Percentiles rank a stretch among this genome's conserved stretches.
Conservation (phyloP, 768 basidiomycete genomes). For the Lactifluus echinatus region DNA sequence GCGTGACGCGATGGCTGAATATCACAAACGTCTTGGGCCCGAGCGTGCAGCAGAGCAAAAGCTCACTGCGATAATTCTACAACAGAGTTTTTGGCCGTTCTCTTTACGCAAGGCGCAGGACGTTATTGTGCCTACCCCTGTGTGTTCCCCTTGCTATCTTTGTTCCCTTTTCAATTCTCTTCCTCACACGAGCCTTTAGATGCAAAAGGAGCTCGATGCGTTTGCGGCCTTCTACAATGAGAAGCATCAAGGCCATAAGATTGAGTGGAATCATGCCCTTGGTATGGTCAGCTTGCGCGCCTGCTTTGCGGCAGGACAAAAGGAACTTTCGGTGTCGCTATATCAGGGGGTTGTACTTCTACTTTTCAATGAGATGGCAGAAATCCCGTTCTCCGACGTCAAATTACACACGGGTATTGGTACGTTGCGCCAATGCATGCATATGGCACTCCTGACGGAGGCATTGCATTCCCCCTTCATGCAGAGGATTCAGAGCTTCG, state of each 20-base stretch:
- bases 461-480: slow-evolving; percentile 23
- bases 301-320: slow-evolving; percentile 55
- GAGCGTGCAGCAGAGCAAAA: slow-evolving; percentile 32
- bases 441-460: not conserved
- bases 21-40: slow-evolving; percentile 34
- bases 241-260: slow-evolving; percentile 65
- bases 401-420: slow-evolving; percentile 61
- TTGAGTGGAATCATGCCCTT: slow-evolving; percentile 83
- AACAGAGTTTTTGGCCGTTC: slow-evolving; percentile 86
- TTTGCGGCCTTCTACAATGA: slow-evolving; percentile 68
- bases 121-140: slow-evolving; percentile 48
- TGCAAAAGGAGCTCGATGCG: slow-evolving; percentile 58
- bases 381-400: slow-evolving; percentile 60
- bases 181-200: slow-evolving; percentile 34
- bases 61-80: slow-evolving; percentile 74
- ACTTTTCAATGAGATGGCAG: slow-evolving; percentile 66
- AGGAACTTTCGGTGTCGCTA: slow-evolving; percentile 86
- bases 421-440: slow-evolving; percentile 30
- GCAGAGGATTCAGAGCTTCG: slow-evolving; percentile 64
- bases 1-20: slow-evolving; percentile 60
- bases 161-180: not conserved
- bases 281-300: slow-evolving; percentile 74
- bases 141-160: slow-evolving; percentile 1
- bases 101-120: slow-evolving; percentile 40
- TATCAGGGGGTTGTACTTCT: slow-evolving; percentile 85